phyloP scores from a whole-genome alignment of 208 protist species.

The Trypanosoma mega region DNA sequence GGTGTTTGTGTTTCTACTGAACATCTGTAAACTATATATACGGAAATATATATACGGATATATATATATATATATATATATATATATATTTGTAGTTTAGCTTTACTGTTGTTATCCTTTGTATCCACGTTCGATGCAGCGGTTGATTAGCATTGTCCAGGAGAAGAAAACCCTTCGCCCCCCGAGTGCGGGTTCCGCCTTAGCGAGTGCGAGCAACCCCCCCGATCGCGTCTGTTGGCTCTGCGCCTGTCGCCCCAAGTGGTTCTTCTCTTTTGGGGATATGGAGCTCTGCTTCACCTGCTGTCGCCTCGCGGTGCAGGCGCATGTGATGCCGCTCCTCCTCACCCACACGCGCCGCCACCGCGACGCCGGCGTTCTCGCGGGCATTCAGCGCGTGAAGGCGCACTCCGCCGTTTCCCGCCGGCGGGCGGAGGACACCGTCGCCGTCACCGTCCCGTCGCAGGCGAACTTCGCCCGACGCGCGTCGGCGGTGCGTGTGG shows the following conservation, averaged over 20 bases:
- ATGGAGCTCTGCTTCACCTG: conserved; percentile 64
- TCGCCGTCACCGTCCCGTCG: conserved; percentile 36
- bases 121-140: conserved; percentile 18
- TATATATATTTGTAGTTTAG: background rate
- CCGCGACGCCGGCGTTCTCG: conserved; percentile 39
- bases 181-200: too few relatives aligned
- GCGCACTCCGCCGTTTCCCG: background rate
- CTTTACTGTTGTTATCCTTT: conserved; percentile 8
- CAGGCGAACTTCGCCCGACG: too few relatives aligned
- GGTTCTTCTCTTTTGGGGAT: conserved; percentile 42
- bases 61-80: conserved; percentile 21
- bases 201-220: too few relatives aligned
- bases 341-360: conserved; percentile 42
- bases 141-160: too few relatives aligned
- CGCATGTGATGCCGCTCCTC: conserved; percentile 52
- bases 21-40: background rate
- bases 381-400: conserved; percentile 40
- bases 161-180: too few relatives aligned
- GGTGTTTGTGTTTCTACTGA: background rate
- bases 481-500: too few relatives aligned
- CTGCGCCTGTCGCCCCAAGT: conserved; percentile 32
- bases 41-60: background rate
- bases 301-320: conserved; percentile 54
- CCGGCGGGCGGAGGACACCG: background rate
- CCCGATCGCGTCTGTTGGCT: conserved; percentile 61